These are phyloP conservation scores for Leptographium wingfieldii DNA, from an alignment of 2,329 filamentous ascomycete genomes.

Conservation along the genomic window DNA sequence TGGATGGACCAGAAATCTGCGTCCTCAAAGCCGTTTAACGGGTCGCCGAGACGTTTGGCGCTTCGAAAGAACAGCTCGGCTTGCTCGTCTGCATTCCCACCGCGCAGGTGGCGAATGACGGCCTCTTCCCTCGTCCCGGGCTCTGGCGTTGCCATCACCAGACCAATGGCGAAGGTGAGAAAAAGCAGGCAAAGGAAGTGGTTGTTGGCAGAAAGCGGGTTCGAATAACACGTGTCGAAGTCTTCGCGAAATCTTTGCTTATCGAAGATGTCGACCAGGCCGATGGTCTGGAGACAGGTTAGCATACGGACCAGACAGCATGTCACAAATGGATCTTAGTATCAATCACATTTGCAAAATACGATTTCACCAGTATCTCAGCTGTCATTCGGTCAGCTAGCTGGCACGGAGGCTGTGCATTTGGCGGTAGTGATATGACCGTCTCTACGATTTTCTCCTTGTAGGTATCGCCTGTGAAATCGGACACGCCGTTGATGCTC, in stretches of 20 bases:
- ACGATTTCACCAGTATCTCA: slow-evolving; percentile 41
- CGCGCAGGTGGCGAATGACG: slow-evolving; percentile 37
- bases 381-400: slow-evolving; percentile 41
- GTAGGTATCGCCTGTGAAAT: slow-evolving; percentile 46
- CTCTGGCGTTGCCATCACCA: slow-evolving; percentile 42
- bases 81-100: slow-evolving; percentile 31
- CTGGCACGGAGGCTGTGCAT: slow-evolving; percentile 34
- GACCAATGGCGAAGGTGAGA: slow-evolving; percentile 49
- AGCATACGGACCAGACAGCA: not conserved
- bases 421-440: slow-evolving; percentile 30
- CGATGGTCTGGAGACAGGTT: slow-evolving; percentile 34
- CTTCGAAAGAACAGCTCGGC: slow-evolving; percentile 52
- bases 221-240: slow-evolving; percentile 40
- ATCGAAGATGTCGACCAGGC: slow-evolving; percentile 48
- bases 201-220: slow-evolving; percentile 35
- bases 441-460: slow-evolving; percentile 43
- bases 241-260: slow-evolving; percentile 32
- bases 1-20: slow-evolving; percentile 54
- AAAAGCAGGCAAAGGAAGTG: slow-evolving; percentile 47
- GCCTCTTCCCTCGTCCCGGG: slow-evolving; percentile 34
- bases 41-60: slow-evolving; percentile 38
- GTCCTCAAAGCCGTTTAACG: slow-evolving; percentile 41
- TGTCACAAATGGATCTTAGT: not conserved
- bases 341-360: slow-evolving; percentile 41
- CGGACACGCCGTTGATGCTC: slow-evolving; percentile 36